These are phyloP conservation scores for Tolypocladium ovalisporum DNA, from an alignment of 2,329 filamentous ascomycete genomes.

Conservation along the genomic window DNA sequence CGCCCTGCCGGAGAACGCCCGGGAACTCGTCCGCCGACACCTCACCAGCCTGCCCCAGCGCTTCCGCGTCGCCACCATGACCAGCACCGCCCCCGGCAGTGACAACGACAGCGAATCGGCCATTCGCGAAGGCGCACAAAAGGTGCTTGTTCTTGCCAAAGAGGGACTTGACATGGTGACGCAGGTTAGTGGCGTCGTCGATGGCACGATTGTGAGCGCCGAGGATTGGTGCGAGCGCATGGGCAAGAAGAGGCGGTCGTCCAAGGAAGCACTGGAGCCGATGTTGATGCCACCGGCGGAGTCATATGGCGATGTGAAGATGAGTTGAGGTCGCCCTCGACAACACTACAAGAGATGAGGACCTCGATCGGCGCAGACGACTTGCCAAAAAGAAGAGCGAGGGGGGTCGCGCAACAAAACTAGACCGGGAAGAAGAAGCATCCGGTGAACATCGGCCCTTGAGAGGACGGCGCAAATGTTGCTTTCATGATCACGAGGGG, in stretches of 20 bases:
- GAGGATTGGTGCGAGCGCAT: conserved; percentile 83
- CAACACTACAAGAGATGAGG: background rate
- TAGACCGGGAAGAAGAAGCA: background rate
- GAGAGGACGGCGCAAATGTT: background rate
- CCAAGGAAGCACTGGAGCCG: conserved; percentile 15
- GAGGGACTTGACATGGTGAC: conserved; percentile 92
- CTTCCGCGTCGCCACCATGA: conserved; percentile 61
- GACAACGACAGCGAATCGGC: conserved; percentile 24
- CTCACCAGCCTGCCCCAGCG: conserved; percentile 75
- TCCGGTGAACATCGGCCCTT: background rate
- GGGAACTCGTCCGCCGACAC: conserved; percentile 71
- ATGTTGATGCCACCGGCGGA: background rate
- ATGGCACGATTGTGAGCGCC: conserved; percentile 80
- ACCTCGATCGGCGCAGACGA: background rate
- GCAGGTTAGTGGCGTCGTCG: conserved; percentile 78
- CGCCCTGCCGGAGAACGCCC: conserved; percentile 79
- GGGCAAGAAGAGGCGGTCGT: conserved; percentile 31
- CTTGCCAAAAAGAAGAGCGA: background rate
- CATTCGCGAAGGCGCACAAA: conserved; percentile 50
- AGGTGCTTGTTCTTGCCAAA: conserved; percentile 74
- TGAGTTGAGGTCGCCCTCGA: conserved; percentile 2
- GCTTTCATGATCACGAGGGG: background rate
- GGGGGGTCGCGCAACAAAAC: background rate
- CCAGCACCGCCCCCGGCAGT: conserved; percentile 13
- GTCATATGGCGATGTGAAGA: conserved; percentile 14